Evolutionary conservation across 2,329 filamentous ascomycete genomes (phyloP).

Genomic region (Celoporthe dispersa): DNA sequence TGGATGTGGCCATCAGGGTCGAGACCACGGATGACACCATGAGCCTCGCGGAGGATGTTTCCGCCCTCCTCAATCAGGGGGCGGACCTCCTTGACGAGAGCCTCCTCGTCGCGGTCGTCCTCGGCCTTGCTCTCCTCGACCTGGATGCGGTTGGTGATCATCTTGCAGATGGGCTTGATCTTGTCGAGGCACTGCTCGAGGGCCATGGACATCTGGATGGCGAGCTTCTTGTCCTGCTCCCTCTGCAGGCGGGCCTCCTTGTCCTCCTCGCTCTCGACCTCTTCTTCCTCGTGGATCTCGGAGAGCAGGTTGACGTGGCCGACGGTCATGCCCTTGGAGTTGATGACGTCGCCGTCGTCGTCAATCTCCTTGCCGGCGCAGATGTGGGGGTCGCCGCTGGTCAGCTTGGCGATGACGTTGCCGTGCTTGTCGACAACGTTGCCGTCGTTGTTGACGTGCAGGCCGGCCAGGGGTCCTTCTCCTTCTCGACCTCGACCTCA

Average conservation of each 20-base stretch:
- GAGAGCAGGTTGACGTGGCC: conserved; percentile 71
- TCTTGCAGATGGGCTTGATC: conserved; percentile 81
- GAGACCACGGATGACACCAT: conserved; percentile 83
- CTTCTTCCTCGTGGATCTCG: conserved; percentile 55
- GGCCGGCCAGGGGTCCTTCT: conserved; percentile 56
- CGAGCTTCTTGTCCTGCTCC: conserved; percentile 75
- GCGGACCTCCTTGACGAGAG: conserved; percentile 83
- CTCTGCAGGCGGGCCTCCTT: conserved; percentile 59
- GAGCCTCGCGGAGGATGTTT: conserved; percentile 82
- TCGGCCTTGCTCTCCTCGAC: conserved; percentile 78
- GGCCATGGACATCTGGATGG: conserved; percentile 72
- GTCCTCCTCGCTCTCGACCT: conserved; percentile 60
- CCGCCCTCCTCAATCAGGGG: conserved; percentile 87
- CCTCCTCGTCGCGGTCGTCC: conserved; percentile 88
- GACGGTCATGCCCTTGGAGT: conserved; percentile 67
- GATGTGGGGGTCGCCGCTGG: conserved; percentile 67
- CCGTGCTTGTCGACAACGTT: conserved; percentile 63
- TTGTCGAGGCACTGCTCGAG: conserved; percentile 81
- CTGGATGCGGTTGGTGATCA: conserved; percentile 85
- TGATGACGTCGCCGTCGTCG: conserved; percentile 72
- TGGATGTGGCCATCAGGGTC: conserved; percentile 89
- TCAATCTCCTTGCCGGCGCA: conserved; percentile 73
- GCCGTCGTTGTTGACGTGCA: conserved; percentile 61
- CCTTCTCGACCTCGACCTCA: conserved; percentile 56
- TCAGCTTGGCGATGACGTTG: conserved; percentile 68